Evolutionary conservation across 352 stramenopile species (phyloP).

Genomic region (Globisporangium heterothallicum): DNA sequence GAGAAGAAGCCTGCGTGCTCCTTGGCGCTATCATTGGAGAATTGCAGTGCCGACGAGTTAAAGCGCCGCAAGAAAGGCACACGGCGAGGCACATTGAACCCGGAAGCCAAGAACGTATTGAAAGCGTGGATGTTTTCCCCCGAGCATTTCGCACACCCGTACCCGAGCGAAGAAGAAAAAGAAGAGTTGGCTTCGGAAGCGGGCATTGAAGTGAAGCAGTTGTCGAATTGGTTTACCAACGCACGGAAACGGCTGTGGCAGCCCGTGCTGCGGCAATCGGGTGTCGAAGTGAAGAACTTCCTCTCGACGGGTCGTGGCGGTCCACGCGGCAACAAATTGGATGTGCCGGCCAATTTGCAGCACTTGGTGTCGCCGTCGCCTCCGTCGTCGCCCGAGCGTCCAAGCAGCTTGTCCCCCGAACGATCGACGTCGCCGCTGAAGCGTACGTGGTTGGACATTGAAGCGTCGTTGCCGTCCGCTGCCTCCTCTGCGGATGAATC

Average conservation of each 20-base stretch:
- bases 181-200: slow-evolving; percentile 73
- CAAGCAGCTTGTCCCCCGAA: slow-evolving; percentile 5
- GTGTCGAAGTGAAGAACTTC: slow-evolving; percentile 89
- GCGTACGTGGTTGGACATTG: slow-evolving; percentile 44
- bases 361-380: slow-evolving; percentile 42
- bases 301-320: slow-evolving; percentile 75
- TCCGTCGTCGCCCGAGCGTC: slow-evolving; percentile 24
- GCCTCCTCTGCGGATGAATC: slow-evolving; percentile 16
- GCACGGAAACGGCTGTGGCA: slow-evolving; percentile 86
- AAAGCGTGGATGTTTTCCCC: slow-evolving; percentile 89
- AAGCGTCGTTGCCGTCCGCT: slow-evolving; percentile 21
- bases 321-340: slow-evolving; percentile 71
- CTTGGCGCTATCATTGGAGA: background rate
- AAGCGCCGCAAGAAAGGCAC: slow-evolving; percentile 77
- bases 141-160: slow-evolving; percentile 84
- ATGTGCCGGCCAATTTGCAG: slow-evolving; percentile 60
- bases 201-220: slow-evolving; percentile 85
- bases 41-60: slow-evolving; percentile 5
- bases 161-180: slow-evolving; percentile 86
- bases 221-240: slow-evolving; percentile 89
- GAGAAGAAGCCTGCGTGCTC: slow-evolving; percentile 18
- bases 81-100: slow-evolving; percentile 72
- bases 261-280: slow-evolving; percentile 76
- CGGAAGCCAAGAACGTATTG: slow-evolving; percentile 80
- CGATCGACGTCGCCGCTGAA: slow-evolving; percentile 64